These are phyloP conservation scores for Cyclocybe aegerita DNA, from an alignment of 768 basidiomycete genomes.

Conservation along the genomic window DNA sequence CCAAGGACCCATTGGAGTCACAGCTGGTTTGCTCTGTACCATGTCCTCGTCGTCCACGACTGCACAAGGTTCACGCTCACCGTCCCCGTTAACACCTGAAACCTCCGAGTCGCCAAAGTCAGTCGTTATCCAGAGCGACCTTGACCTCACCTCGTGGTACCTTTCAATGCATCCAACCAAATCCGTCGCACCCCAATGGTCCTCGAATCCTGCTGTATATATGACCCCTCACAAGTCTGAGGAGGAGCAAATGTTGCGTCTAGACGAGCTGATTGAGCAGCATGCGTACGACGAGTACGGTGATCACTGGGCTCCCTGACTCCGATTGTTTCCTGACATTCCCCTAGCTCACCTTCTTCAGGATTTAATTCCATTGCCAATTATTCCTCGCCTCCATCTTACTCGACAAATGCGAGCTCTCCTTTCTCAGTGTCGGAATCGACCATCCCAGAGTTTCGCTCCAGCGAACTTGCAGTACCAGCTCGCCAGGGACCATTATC, in stretches of 20 bases:
- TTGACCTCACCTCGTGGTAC: conserved; percentile 60
- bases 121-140: conserved; percentile 48
- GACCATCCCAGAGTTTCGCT: conserved; percentile 25
- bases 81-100: conserved; percentile 72
- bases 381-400: conserved; percentile 30
- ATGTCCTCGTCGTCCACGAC: conserved; percentile 65
- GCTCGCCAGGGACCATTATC: conserved; percentile 40
- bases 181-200: conserved; percentile 42
- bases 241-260: conserved; percentile 55
- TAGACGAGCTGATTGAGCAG: conserved; percentile 75
- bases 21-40: conserved; percentile 17
- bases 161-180: conserved; percentile 43
- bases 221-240: conserved; percentile 45
- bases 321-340: conserved; percentile 11
- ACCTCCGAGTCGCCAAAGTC: conserved; percentile 53
- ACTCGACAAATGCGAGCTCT: conserved; percentile 22
- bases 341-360: conserved; percentile 33
- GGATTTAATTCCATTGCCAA: conserved; percentile 27
- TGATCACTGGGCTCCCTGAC: conserved; percentile 11
- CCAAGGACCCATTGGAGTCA: conserved; percentile 8
- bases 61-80: conserved; percentile 61
- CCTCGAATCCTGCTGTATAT: conserved; percentile 36
- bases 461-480: conserved; percentile 29
- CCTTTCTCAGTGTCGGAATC: conserved; percentile 18
- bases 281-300: conserved; percentile 77